These are phyloP conservation scores for Dothideomycetes sp. DNA, from an alignment of 2,329 filamentous ascomycete species.

Conservation along the genomic window DNA sequence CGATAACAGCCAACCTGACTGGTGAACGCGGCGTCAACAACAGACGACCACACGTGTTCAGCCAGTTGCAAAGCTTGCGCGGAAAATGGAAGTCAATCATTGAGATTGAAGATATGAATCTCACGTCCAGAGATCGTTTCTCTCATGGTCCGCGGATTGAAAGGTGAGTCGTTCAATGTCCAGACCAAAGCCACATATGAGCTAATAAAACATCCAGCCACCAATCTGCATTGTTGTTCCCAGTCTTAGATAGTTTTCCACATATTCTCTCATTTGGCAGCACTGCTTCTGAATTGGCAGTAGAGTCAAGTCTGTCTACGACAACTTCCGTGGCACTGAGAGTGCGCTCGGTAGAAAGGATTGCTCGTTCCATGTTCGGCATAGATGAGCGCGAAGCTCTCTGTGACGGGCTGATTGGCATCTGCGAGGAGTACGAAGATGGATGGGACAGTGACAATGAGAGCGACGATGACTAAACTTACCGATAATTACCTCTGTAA, in stretches of 20 bases:
- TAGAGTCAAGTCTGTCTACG: slow-evolving; percentile 54
- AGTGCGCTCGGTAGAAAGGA: slow-evolving; percentile 56
- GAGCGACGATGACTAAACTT: slow-evolving; percentile 51
- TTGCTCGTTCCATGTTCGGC: slow-evolving; percentile 43
- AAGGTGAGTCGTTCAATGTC: slow-evolving; percentile 16
- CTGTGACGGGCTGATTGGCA: slow-evolving; percentile 69
- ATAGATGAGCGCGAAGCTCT: slow-evolving; percentile 76
- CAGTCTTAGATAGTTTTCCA: slow-evolving; percentile 77
- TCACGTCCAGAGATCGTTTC: slow-evolving; percentile 26
- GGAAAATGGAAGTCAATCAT: slow-evolving; percentile 30
- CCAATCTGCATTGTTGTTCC: slow-evolving; percentile 53
- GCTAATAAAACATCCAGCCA: slow-evolving; percentile 20
- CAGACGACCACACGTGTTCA: slow-evolving; percentile 29
- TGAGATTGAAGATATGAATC: slow-evolving; percentile 24
- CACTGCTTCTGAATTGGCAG: slow-evolving; percentile 34
- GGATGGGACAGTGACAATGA: slow-evolving; percentile 71
- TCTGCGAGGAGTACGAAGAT: slow-evolving; percentile 81
- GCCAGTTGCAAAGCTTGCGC: slow-evolving; percentile 30
- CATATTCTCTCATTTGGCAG: slow-evolving; percentile 52
- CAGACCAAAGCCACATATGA: background rate
- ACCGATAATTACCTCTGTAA: background rate
- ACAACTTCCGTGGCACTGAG: slow-evolving; percentile 63
- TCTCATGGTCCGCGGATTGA: slow-evolving; percentile 15
- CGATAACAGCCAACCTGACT: slow-evolving; percentile 11
- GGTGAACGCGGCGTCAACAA: slow-evolving; percentile 4